Evolutionary conservation across 106 monocot species (phyloP), one percentile per base, ranked within the genome.

Genomic region (Narthecium ossifragum): DNA sequence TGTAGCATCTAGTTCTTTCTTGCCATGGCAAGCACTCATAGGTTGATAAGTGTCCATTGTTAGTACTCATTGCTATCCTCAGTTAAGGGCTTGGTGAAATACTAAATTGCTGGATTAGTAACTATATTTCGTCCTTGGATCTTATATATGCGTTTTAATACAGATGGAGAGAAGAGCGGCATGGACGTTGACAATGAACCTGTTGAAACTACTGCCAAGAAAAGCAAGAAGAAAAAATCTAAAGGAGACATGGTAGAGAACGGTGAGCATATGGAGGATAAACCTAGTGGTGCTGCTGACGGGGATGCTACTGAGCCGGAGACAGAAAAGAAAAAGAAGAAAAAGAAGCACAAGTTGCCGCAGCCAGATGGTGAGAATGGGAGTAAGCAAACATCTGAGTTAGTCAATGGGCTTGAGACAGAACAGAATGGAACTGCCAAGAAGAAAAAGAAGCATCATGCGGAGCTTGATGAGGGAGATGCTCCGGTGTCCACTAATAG

Each of bases 221-320:
- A 88, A 52, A 82, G 72, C 38, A 88, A 88, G 71, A 88, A 88
- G 50, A 93, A 88, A 70, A 85, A 81, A 68, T 65, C 74, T 13
- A 88, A 88, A 34, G 23, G 24, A 21, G 77, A 41, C 6, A 24
- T 71, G 12, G 61, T 28, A 25, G 51, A 18, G 13, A 51, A 62
- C 31, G 51, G 11, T 9, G 78, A 81, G 23, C 45, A 54, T 10
- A 72, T 70, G 67, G 67, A 60, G 57, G 85, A 81, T 56, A 62
- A 68, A 28, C 46, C 65, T 4, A 24, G 50, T 30, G 51, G 37
- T 57, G 70, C 12, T 43, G 33, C 31, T 9, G 61, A 66, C 39
- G 75, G 46, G 53, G 76, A 73, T 59, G 82, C 62, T 52, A 37
- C 34, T 31, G 79, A 76, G 28, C 72, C 45, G 8, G 69, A 45